A percentile compares a stretch with the other conserved stretches of the same genome.
phyloP scores from a whole-genome alignment of 352 stramenopile species.

The Phytophthora europaea region DNA sequence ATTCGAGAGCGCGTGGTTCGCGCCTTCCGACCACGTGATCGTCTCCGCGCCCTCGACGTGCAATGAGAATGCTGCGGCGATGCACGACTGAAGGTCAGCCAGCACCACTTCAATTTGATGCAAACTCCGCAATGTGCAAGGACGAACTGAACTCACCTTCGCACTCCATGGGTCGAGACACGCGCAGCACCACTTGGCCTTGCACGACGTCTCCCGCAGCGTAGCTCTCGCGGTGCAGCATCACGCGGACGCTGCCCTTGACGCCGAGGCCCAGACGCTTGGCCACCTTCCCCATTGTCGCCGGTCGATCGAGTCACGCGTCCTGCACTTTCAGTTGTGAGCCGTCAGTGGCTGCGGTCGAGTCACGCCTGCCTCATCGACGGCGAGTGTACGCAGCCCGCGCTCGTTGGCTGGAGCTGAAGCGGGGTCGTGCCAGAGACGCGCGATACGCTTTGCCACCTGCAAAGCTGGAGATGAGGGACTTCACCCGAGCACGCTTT shows the following conservation, averaged over 20 bases:
- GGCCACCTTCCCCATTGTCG: slow-evolving; percentile 37
- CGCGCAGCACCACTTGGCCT: slow-evolving; percentile 31
- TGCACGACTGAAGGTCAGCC: not conserved
- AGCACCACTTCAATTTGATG: too few relatives aligned
- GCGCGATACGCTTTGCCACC: slow-evolving; percentile 3
- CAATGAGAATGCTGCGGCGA: slow-evolving; percentile 28
- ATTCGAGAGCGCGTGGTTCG: slow-evolving; percentile 29
- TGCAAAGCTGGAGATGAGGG: slow-evolving; percentile 15
- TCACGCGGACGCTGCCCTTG: slow-evolving; percentile 29
- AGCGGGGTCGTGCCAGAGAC: slow-evolving; percentile 23
- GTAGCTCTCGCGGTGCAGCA: slow-evolving; percentile 33
- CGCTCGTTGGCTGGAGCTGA: slow-evolving; percentile 20
- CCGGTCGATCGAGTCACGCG: not conserved
- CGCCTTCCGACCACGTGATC: slow-evolving; percentile 35
- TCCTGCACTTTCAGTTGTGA: slow-evolving; percentile 29
- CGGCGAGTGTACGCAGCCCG: not conserved
- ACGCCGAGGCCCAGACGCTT: slow-evolving; percentile 31
- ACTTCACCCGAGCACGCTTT: not conserved
- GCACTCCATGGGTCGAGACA: slow-evolving; percentile 29
- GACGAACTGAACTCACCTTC: slow-evolving; percentile 13
- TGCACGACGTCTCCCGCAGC: slow-evolving; percentile 37
- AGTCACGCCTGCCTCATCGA: slow-evolving; percentile 9
- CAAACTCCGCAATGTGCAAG: not conserved
- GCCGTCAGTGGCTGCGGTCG: not conserved
- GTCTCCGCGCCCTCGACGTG: slow-evolving; percentile 28